Percentiles rank a stretch among this genome's conserved stretches.
Conservation (phyloP, 2,329 filamentous ascomycete species). For the Penicillium concentricum region DNA sequence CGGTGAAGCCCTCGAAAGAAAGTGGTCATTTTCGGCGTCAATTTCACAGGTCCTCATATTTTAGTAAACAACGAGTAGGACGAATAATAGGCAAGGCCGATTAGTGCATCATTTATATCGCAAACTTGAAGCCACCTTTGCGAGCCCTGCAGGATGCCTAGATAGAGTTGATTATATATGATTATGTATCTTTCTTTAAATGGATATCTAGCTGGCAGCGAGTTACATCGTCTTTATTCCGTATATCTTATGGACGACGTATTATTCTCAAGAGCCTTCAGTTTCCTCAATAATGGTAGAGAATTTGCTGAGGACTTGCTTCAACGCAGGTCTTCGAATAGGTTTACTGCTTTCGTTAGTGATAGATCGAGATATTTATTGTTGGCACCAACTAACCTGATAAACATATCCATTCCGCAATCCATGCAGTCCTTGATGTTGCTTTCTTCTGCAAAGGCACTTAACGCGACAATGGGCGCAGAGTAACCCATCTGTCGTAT, state of each 20-base stretch:
- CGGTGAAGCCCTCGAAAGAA: no score
- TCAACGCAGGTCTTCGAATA: constrained; percentile 79
- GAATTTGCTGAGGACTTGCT: constrained; percentile 77
- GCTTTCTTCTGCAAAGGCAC: constrained; percentile 85
- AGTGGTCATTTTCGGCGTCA: no score
- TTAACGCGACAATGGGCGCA: constrained; percentile 85
- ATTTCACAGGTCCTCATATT: no score
- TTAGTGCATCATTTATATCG: background rate
- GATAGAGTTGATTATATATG: background rate
- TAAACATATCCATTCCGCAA: constrained; percentile 88
- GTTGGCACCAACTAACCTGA: constrained; percentile 43
- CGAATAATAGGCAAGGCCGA: background rate
- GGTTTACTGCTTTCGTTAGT: constrained; percentile 47
- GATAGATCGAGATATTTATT: background rate
- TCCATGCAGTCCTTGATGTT: constrained; percentile 85
- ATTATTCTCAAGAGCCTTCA: background rate
- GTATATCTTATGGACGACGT: background rate
- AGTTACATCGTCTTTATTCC: background rate
- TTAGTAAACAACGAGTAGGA: no score
- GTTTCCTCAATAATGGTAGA: constrained; percentile 74
- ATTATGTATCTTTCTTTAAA: background rate
- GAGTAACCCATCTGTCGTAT: constrained; percentile 85
- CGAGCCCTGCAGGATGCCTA: background rate
- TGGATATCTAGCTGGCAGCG: background rate
- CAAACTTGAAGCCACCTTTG: background rate